Percentiles rank a stretch among this genome's conserved stretches.
Conservation (phyloP, 2,329 filamentous ascomycete species). For the Penicillium sp. region DNA sequence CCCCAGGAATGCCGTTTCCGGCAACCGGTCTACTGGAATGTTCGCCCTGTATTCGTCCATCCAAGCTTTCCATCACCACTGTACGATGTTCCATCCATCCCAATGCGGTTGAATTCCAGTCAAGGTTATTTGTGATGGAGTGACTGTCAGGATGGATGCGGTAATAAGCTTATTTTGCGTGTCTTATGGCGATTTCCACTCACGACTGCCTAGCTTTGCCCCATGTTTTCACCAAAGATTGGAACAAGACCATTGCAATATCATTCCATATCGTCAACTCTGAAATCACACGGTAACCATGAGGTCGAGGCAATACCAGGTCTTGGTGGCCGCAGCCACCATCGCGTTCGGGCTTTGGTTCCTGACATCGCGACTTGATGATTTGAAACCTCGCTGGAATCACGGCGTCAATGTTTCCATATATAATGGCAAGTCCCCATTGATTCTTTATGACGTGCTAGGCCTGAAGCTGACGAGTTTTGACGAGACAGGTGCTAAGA, state of each 20-base stretch:
- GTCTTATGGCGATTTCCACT: background rate
- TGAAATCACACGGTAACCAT: background rate
- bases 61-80: background rate
- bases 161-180: background rate
- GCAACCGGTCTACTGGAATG: conserved; percentile 1
- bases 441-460: background rate
- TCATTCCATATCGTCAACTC: background rate
- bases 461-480: background rate
- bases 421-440: conserved; percentile 7
- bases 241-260: background rate
- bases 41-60: background rate
- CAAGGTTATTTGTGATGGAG: background rate
- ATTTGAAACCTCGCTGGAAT: background rate
- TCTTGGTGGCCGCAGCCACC: conserved; percentile 5
- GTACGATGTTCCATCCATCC: background rate
- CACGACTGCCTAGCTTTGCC: background rate
- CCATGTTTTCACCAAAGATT: background rate
- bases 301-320: conserved; percentile 9
- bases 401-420: background rate
- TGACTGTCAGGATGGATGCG: background rate
- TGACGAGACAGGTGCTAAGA: background rate
- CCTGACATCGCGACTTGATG: background rate
- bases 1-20: conserved; percentile 6
- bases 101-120: background rate
- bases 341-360: conserved; percentile 11